Conservation (phyloP, 1,139 yeast species). For the Debaryomycetaceae sp. region DNA sequence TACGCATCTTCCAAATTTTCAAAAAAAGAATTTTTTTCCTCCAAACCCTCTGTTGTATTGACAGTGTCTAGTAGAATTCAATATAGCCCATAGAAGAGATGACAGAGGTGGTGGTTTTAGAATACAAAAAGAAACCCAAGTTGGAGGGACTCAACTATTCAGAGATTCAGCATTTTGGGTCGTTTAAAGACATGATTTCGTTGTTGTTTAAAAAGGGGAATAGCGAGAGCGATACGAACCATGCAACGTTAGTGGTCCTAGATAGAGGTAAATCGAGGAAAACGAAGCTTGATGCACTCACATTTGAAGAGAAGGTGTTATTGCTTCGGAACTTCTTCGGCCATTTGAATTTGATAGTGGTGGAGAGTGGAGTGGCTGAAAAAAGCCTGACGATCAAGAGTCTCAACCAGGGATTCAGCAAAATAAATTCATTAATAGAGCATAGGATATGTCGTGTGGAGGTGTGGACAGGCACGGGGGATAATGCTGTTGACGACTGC, state of each 20-base stretch:
- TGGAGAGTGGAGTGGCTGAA: constrained; percentile 18
- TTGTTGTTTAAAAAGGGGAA: constrained; percentile 34
- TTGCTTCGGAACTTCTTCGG: constrained; percentile 38
- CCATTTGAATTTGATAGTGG: constrained; percentile 39
- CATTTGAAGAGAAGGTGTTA: constrained; percentile 26
- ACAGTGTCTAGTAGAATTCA: background rate
- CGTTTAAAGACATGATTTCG: constrained; percentile 14
- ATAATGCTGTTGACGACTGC: constrained; percentile 24
- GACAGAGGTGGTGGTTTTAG: background rate
- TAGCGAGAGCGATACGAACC: constrained; percentile 32
- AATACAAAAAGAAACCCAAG: background rate
- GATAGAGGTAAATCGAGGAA: constrained; percentile 11
- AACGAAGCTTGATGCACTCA: constrained; percentile 17
- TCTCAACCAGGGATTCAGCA: constrained; percentile 25
- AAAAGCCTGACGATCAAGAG: constrained; percentile 15
- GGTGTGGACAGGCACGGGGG: constrained; percentile 55
- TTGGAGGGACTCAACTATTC: background rate
- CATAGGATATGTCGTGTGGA: constrained; percentile 48
- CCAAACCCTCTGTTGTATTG: too few relatives aligned
- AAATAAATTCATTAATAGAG: constrained; percentile 24
- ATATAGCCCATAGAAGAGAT: background rate
- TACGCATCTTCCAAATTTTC: background rate
- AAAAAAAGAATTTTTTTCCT: too few relatives aligned
- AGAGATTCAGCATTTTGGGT: background rate
- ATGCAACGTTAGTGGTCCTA: constrained; percentile 32